Evolutionary conservation across 148 eudicot genomes (phyloP).

Genomic region (Persicaria tinctoria): DNA sequence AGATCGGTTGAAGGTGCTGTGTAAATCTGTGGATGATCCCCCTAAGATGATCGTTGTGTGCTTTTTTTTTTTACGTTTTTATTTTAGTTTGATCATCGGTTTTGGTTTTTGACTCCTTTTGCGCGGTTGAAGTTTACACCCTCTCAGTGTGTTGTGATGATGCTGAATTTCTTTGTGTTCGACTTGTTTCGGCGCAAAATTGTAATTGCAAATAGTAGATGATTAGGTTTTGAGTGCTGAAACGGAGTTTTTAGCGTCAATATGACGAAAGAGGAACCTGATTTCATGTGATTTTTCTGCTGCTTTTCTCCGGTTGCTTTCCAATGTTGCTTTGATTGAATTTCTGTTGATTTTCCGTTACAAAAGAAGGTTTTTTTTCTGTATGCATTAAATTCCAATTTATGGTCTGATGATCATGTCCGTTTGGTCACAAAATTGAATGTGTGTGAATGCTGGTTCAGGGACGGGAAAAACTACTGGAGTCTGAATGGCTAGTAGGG

Average conservation of each 20-base stretch:
- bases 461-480: neutral
- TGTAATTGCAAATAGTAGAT: neutral
- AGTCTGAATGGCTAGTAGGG: conserved; percentile 54
- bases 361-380: neutral
- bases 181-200: neutral
- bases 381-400: neutral
- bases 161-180: neutral
- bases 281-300: neutral
- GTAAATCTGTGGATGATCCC: neutral
- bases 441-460: neutral
- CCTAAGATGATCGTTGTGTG: neutral
- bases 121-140: neutral
- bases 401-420: neutral
- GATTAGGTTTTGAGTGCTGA: conserved; percentile 3
- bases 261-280: neutral
- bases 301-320: no score
- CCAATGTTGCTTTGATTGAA: no score
- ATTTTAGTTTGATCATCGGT: neutral
- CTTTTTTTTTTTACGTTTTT: neutral
- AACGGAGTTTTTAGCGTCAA: neutral
- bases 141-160: neutral
- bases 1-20: neutral
- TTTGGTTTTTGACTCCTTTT: neutral
- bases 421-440: neutral
- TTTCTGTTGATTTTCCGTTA: neutral